Evolutionary conservation across 2,329 filamentous ascomycete genomes (phyloP).

Genomic region (Ophiocordyceps camponoti-floridani): DNA sequence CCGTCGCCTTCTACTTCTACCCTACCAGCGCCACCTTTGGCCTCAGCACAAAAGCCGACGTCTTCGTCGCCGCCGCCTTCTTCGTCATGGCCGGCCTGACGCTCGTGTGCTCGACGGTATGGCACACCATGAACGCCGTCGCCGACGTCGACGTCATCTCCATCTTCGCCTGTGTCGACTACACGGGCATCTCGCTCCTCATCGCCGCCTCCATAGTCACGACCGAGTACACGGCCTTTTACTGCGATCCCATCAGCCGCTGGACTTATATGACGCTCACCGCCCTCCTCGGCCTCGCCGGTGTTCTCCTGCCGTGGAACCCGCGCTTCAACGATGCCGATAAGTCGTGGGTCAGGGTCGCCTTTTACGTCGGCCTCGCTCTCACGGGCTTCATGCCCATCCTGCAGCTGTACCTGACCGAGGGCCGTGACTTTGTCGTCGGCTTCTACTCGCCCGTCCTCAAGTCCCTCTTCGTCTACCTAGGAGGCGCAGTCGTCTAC

Average conservation of each 20-base stretch:
- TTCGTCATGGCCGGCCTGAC: constrained; percentile 94
- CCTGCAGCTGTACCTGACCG: constrained; percentile 61
- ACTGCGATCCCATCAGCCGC: constrained; percentile 80
- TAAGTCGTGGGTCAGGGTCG: constrained; percentile 83
- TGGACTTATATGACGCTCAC: constrained; percentile 77
- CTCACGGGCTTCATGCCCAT: constrained; percentile 81
- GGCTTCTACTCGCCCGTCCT: constrained; percentile 78
- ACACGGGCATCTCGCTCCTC: constrained; percentile 88
- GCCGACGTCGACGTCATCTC: constrained; percentile 80
- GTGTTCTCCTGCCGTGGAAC: constrained; percentile 89
- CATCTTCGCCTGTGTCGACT: constrained; percentile 93
- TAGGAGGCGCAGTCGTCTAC: constrained; percentile 71
- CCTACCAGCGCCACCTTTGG: constrained; percentile 75
- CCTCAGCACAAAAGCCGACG: constrained; percentile 69
- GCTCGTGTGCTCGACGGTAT: constrained; percentile 83
- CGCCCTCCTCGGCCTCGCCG: constrained; percentile 62
- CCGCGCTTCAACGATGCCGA: constrained; percentile 83
- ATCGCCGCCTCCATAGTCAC: constrained; percentile 96
- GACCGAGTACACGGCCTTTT: constrained; percentile 96
- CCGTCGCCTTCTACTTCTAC: constrained; percentile 92
- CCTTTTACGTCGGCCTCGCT: constrained; percentile 77
- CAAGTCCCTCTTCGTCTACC: constrained; percentile 76
- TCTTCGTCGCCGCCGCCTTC: constrained; percentile 83
- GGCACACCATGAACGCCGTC: constrained; percentile 98
- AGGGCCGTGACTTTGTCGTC: constrained; percentile 63